Base-by-base conservation (phyloP, 306 rosid genomes). In the Gleditsia sinensis region DNA sequence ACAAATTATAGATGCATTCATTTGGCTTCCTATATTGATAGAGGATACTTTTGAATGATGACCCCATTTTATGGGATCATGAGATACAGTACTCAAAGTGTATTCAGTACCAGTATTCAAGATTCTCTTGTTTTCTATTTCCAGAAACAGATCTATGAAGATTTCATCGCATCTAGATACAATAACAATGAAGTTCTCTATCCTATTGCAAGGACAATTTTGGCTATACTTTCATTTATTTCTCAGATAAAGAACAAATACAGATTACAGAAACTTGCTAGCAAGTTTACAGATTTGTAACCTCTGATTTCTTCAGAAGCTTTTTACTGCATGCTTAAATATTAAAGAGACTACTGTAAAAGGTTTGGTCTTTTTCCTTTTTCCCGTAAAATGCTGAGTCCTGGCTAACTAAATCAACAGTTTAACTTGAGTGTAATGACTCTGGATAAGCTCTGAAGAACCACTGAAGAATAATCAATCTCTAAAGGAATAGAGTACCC, bases 31-130 rank as follows among this genome's bases (percentile, higher is more conserved):
- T 25, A 23, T 36, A 25, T 61, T 62, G 69, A 72, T 73, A 33
- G 53, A 80, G 40, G 43, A 75, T 57, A 62, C 12, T 50, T 64
- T 78, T 80, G 72, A 75, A 61, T 66, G 9, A 27, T 70, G 69
- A 62, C 75, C 48, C 23, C 39, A 57, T 59, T 64, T 39, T 49
- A 65, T 36, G 30, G 40, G 55, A 68, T 40, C 81, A 37, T 60
- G 72, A 59, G 54, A 48, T 50, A 43, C 34, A 78, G 55, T 67
- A 71, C 60, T 68, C 4, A 24, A n/a, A 68, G 63, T 40, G 19
- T 48, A 77, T 61, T 28, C 20, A 53, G 21, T 7, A 59, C 62
- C 66, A 36, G 37, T 61, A 37, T 68, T 67, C 54, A 43, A 13
- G 46, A 34, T 1, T 68, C 21, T 68, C 51, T 20, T 65, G 53